Evolutionary conservation across 1,284 basidiomycete species (phyloP).

Genomic region (Heterobasidion annosum): DNA sequence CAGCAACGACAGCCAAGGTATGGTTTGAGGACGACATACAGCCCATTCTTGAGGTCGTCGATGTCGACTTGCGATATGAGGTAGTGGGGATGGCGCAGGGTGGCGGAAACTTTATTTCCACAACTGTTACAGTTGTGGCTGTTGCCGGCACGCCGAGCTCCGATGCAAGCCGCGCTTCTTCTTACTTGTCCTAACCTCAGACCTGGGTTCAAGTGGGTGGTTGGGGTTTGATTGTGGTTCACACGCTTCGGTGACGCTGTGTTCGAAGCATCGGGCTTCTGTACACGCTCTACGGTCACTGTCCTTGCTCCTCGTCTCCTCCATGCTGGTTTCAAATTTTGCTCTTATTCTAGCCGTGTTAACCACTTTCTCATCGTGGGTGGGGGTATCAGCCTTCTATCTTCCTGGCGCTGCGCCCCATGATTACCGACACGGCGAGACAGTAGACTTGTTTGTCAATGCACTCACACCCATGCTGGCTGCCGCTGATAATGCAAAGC

Average conservation of each 20-base stretch:
- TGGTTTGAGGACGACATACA: slow-evolving; percentile 44
- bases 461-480: slow-evolving; percentile 80
- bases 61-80: slow-evolving; percentile 18
- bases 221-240: too few relatives aligned
- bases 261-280: too few relatives aligned
- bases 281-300: neutral
- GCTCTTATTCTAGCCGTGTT: slow-evolving; percentile 4
- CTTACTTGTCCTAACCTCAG: too few relatives aligned
- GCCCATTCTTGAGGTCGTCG: slow-evolving; percentile 68
- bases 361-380: slow-evolving; percentile 14
- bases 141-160: neutral
- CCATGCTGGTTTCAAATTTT: slow-evolving; percentile 5
- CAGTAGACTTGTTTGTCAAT: slow-evolving; percentile 77
- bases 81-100: neutral
- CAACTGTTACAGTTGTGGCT: slow-evolving; percentile 19
- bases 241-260: too few relatives aligned
- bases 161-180: neutral
- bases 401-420: slow-evolving; percentile 75
- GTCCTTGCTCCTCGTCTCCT: neutral
- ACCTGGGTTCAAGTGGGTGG: too few relatives aligned
- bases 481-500: slow-evolving; percentile 62
- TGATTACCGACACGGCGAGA: slow-evolving; percentile 64
- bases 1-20: slow-evolving; percentile 12
- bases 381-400: slow-evolving; percentile 45
- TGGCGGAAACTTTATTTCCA: slow-evolving; percentile 11